Evolutionary conservation across 228 moss, liverwort and hornwort genomes (phyloP), one percentile per base, ranked within the genome.

Genomic region (Sphagnum magellanicum): DNA sequence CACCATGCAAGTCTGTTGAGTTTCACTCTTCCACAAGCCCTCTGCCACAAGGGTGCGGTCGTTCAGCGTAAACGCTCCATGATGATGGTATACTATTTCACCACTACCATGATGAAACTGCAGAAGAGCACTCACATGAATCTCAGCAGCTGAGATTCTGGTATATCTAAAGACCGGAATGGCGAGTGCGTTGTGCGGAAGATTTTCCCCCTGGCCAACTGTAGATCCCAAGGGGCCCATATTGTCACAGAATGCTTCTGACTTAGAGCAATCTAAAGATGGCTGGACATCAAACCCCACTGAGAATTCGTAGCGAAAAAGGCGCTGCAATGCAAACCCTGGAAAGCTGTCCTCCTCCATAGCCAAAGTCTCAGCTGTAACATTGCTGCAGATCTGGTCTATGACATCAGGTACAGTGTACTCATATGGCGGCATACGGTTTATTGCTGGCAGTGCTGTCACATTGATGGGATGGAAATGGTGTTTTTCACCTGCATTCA

Each of bases 1-100:
- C 11, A 60, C 55, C 69, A 69, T 69, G 55, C 69, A 69, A 7
- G 60, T 49, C 32, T 58, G 48, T 58, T 16, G 48, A 48, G 59
- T 46, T 15, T 69, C 49, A 49, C 8, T 48, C n/a, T 57, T 12
- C 59, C 69, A 60, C 16, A 6, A 5, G 15, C 69, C 69, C 60
- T 69, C 69, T 11, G 69, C 69, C 12, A 49, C 60, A 6, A 69
- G 48, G 2, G 69, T 69, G 13, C 16, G 49, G 15, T 60, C 55
- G 15, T 69, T 69, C 61, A 60, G 46, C 50, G 17, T 48, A 69
- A 59, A 46, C 69, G 48, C 47, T 69, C 8, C 49, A 0, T 6
- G 4, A 49, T 49, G 47, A 60, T 15, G 48, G 32, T 32, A 32
- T 32, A 15, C 0, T 10, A 13, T 10, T 53, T 58, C 8, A 32